A percentile compares a stretch with the other conserved stretches of the same genome.
Evolutionary conservation across 441 rosid genomes (phyloP).

Genomic region (Arabidopsis hybrid): DNA sequence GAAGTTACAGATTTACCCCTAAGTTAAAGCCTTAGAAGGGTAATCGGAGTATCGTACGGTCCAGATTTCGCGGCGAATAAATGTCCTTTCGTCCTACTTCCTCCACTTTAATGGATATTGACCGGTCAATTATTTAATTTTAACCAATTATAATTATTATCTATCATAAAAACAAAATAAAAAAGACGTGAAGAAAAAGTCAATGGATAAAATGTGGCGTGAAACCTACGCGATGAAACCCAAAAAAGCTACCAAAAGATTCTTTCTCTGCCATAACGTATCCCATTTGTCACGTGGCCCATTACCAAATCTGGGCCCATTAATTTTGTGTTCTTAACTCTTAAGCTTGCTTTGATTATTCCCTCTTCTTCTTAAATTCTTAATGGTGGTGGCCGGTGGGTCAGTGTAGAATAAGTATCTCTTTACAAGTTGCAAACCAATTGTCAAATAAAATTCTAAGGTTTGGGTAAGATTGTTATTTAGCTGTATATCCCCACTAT

Average conservation of each 20-base stretch:
- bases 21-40: background rate
- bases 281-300: conserved; percentile 47
- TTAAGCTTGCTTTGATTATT: conserved; percentile 10
- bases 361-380: background rate
- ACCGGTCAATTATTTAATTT: conserved; percentile 31
- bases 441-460: background rate
- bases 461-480: background rate
- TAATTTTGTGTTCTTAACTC: background rate
- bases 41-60: conserved; percentile 45
- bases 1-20: conserved; percentile 32
- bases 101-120: conserved; percentile 35
- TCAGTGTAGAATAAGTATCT: conserved; percentile 17
- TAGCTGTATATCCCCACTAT: background rate
- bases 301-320: conserved; percentile 28
- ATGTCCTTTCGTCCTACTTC: conserved; percentile 44
- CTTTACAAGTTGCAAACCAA: background rate
- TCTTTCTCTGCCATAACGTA: conserved; percentile 18
- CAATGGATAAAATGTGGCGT: conserved; percentile 45
- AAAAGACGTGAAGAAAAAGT: conserved; percentile 22
- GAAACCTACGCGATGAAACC: conserved; percentile 47
- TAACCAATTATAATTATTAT: background rate
- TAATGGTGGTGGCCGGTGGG: background rate
- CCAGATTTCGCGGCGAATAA: conserved; percentile 45
- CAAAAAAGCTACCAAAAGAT: conserved; percentile 33
- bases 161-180: background rate